These are phyloP conservation scores for Puccinia triticina DNA, from an alignment of 1,284 basidiomycete species.

Conservation along the genomic window DNA sequence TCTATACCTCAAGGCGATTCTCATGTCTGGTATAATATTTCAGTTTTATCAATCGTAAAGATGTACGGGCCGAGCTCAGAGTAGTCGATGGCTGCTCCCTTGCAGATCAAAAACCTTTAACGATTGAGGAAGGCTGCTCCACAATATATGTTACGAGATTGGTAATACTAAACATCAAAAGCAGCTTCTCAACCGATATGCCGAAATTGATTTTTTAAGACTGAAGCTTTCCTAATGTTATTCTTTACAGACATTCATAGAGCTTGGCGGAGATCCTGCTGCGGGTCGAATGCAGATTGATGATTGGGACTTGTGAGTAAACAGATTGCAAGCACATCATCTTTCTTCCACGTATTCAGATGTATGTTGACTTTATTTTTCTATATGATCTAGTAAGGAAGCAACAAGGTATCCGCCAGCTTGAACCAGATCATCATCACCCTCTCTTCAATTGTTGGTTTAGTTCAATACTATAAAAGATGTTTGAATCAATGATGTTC, in stretches of 20 bases:
- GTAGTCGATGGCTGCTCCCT: no score
- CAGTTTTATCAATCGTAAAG: no score
- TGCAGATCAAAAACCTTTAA: no score
- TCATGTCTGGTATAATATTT: no score
- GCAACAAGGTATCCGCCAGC: not conserved
- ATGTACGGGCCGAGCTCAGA: no score
- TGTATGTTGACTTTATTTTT: not conserved
- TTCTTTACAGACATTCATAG: not conserved
- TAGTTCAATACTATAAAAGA: not conserved
- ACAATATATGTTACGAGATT: not conserved
- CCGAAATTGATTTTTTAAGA: not conserved
- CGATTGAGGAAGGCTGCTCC: not conserved
- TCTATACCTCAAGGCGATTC: no score
- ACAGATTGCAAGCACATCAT: not conserved
- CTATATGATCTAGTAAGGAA: not conserved
- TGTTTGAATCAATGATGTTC: no score
- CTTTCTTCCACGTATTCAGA: not conserved
- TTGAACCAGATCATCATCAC: not conserved
- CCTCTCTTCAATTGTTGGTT: not conserved
- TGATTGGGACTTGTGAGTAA: conserved; percentile 3
- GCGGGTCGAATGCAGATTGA: not conserved
- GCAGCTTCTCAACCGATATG: not conserved
- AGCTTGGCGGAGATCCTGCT: not conserved
- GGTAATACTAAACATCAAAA: not conserved
- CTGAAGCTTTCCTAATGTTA: not conserved